Percentiles rank a stretch among this genome's conserved stretches.
phyloP scores from a whole-genome alignment of 495 filamentous ascomycete species.

The Aspergillus baeticus region DNA sequence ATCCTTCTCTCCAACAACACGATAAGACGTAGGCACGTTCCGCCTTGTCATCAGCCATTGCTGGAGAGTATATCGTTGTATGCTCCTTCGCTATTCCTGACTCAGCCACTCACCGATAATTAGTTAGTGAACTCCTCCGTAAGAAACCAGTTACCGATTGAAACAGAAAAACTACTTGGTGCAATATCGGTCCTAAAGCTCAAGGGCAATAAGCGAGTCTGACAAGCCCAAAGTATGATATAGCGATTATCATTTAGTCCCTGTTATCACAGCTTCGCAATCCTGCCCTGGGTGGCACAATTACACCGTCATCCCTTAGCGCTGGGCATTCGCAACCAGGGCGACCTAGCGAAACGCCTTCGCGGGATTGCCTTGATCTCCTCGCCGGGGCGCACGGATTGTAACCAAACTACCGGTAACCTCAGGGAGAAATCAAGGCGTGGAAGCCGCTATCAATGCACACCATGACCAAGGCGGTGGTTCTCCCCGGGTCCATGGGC shows the following conservation, averaged over 20 bases:
- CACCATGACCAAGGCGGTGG: not conserved
- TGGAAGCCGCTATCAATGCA: not conserved
- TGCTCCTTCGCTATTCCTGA: no score
- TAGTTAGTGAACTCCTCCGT: no score
- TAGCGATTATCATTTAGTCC: not conserved
- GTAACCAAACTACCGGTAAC: slow-evolving; percentile 6
- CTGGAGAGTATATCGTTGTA: no score
- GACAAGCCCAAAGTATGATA: not conserved
- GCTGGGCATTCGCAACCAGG: not conserved
- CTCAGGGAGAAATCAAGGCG: not conserved
- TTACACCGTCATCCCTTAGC: not conserved
- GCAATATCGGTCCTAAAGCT: no score
- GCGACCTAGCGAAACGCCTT: not conserved
- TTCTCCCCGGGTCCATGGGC: not conserved
- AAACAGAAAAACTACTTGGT: no score
- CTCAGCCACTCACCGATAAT: no score
- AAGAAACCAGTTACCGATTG: no score
- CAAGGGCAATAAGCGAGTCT: no score
- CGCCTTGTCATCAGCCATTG: no score
- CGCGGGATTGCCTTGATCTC: not conserved
- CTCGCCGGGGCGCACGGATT: slow-evolving; percentile 12
- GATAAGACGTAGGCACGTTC: not conserved
- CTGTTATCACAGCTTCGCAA: no score
- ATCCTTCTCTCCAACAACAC: not conserved
- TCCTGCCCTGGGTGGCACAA: not conserved